These are phyloP conservation scores for Lathyrus tuberosus DNA, from an alignment of 306 rosid species.

Conservation along the genomic window DNA sequence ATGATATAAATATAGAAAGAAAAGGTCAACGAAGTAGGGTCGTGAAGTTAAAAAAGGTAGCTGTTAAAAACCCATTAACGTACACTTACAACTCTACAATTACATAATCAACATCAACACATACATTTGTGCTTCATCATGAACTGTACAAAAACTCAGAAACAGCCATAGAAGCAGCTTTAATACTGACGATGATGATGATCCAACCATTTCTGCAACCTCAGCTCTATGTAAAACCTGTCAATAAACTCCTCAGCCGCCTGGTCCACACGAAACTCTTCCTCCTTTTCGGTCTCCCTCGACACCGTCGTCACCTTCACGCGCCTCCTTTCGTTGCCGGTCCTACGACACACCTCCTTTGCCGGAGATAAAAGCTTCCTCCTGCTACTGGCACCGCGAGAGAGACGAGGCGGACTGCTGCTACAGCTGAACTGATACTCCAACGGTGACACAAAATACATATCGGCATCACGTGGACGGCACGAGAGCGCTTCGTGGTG, in stretches of 20 bases:
- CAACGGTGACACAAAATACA: constrained; percentile 40
- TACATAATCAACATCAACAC: too few species aligned
- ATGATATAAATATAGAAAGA: too few species aligned
- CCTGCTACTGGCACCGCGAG: constrained; percentile 7
- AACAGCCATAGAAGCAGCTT: constrained; percentile 6
- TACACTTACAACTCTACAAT: too few species aligned
- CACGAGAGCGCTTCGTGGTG: constrained; percentile 50
- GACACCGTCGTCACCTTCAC: constrained; percentile 29
- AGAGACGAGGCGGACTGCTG: constrained; percentile 47
- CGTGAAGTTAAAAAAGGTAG: too few species aligned
- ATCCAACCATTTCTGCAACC: constrained; percentile 65
- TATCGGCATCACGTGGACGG: constrained; percentile 48
- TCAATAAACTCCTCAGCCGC: constrained; percentile 90
- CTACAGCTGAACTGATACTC: constrained; percentile 58
- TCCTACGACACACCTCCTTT: constrained; percentile 34
- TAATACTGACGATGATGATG: constrained; percentile 21
- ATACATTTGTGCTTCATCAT: background rate
- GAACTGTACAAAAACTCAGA: background rate
- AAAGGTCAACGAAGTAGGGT: too few species aligned
- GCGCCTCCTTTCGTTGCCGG: constrained; percentile 28
- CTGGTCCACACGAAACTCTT: constrained; percentile 61
- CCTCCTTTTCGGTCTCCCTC: background rate
- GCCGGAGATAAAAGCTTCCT: constrained; percentile 42
- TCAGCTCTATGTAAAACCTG: constrained; percentile 64
- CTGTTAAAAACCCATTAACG: background rate